Percentiles rank a stretch among this genome's conserved stretches.
These are phyloP conservation scores for Talaromyces liani DNA, from an alignment of 495 filamentous ascomycete genomes.

Conservation along the genomic window DNA sequence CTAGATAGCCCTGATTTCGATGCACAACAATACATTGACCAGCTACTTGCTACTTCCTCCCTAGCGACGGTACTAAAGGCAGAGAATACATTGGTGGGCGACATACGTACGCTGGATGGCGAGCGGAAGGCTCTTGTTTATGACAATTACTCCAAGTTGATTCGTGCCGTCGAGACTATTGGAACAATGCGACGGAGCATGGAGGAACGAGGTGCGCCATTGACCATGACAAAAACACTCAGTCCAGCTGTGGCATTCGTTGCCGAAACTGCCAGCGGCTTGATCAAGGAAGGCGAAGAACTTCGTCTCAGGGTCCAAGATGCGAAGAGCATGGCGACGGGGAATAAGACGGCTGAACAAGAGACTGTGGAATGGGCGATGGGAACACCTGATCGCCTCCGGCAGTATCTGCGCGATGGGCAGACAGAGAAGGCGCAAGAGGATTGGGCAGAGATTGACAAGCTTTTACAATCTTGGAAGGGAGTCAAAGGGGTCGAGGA, in stretches of 20 bases:
- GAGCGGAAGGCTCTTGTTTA: constrained; percentile 96
- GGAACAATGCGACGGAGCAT: constrained; percentile 52
- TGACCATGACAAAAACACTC: constrained; percentile 54
- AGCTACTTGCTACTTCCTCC: constrained; percentile 46
- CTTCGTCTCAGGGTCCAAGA: constrained; percentile 27
- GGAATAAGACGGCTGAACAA: constrained; percentile 44
- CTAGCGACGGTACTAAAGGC: constrained; percentile 56
- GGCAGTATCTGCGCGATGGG: constrained; percentile 40
- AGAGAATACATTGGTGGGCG: constrained; percentile 49
- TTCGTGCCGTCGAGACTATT: constrained; percentile 91
- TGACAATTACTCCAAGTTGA: constrained; percentile 96
- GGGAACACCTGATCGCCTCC: constrained; percentile 44
- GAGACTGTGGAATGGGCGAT: constrained; percentile 69
- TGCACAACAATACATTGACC: constrained; percentile 35
- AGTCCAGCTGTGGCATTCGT: constrained; percentile 73
- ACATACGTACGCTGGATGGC: constrained; percentile 84
- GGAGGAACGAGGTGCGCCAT: constrained; percentile 38
- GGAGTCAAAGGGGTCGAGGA: constrained; percentile 55
- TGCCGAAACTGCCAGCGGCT: constrained; percentile 62
- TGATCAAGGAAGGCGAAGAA: constrained; percentile 50
- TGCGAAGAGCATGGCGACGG: constrained; percentile 26
- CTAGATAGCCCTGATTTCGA: constrained; percentile 42
- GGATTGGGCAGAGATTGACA: constrained; percentile 49
- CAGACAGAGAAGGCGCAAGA: constrained; percentile 46
- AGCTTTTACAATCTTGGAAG: constrained; percentile 45